phyloP scores from a whole-genome alignment of 495 filamentous ascomycete genomes.

The Aspergillus diversus region DNA sequence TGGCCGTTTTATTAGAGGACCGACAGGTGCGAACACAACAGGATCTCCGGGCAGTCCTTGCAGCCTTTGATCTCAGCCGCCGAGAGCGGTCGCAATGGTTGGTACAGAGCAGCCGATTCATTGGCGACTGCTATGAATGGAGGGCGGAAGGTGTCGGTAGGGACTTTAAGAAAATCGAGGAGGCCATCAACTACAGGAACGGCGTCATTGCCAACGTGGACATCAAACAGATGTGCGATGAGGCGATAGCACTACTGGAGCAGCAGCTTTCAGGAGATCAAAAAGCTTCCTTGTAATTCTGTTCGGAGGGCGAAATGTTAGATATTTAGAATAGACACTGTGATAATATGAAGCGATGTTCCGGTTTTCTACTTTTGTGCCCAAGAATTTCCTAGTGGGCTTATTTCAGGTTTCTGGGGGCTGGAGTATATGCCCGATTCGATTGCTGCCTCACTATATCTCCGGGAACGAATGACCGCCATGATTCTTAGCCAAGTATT shows the following conservation, averaged over 20 bases:
- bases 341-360: slow-evolving; percentile 1
- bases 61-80: slow-evolving; percentile 26
- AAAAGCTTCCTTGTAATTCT: slow-evolving; percentile 18
- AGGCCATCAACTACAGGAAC: slow-evolving; percentile 33
- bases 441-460: too few relatives aligned
- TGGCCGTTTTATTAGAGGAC: slow-evolving; percentile 42
- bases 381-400: too few relatives aligned
- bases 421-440: too few relatives aligned
- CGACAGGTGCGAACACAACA: slow-evolving; percentile 18
- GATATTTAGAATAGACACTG: neutral
- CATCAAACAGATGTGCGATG: slow-evolving; percentile 24
- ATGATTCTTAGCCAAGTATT: too few relatives aligned
- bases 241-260: slow-evolving; percentile 19
- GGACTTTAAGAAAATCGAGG: slow-evolving; percentile 31
- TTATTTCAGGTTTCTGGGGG: too few relatives aligned
- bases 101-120: slow-evolving; percentile 37
- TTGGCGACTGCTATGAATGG: slow-evolving; percentile 37
- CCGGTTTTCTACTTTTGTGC: neutral
- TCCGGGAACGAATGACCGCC: too few relatives aligned
- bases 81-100: slow-evolving; percentile 38
- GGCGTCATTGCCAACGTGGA: slow-evolving; percentile 30
- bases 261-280: slow-evolving; percentile 10
- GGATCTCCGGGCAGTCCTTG: slow-evolving; percentile 26
- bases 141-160: slow-evolving; percentile 23
- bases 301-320: too few relatives aligned